Evolutionary conservation across 23 red algal species (phyloP).

Genomic region (Chondrus crispus): DNA sequence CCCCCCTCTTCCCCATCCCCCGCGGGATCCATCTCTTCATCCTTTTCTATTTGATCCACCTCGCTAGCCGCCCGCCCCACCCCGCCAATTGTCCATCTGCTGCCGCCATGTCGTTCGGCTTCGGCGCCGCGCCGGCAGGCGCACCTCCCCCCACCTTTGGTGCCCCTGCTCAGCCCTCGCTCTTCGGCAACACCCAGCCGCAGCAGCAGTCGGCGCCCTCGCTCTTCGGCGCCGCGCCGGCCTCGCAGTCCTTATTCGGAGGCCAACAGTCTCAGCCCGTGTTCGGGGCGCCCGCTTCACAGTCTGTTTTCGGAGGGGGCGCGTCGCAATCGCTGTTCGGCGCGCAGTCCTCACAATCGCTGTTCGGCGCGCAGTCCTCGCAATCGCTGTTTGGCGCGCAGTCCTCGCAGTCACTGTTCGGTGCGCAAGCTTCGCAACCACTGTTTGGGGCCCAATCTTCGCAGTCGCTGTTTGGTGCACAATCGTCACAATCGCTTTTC

Average conservation of each 20-base stretch:
- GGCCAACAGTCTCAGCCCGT: background rate
- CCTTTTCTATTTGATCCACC: too few species aligned
- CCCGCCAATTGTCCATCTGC: too few species aligned
- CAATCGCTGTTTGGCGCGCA: background rate
- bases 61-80: too few species aligned
- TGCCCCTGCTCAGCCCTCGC: background rate
- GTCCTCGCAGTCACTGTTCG: constrained; percentile 22
- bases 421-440: background rate
- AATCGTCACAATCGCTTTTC: constrained; percentile 18
- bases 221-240: background rate
- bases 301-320: background rate
- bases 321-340: constrained; percentile 33
- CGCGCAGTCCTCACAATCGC: background rate
- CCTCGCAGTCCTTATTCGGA: background rate
- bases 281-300: background rate
- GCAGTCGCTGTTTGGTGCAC: constrained; percentile 28
- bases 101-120: constrained; percentile 35
- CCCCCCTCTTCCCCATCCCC: background rate
- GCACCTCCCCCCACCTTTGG: background rate
- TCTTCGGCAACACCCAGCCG: constrained; percentile 10
- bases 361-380: background rate
- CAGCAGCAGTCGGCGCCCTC: background rate
- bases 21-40: background rate
- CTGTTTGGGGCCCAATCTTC: constrained; percentile 41
- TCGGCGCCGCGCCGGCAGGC: constrained; percentile 1